These are phyloP conservation scores for Chalciporus pseudorubinellus DNA, from an alignment of 768 basidiomycete species.

Conservation along the genomic window DNA sequence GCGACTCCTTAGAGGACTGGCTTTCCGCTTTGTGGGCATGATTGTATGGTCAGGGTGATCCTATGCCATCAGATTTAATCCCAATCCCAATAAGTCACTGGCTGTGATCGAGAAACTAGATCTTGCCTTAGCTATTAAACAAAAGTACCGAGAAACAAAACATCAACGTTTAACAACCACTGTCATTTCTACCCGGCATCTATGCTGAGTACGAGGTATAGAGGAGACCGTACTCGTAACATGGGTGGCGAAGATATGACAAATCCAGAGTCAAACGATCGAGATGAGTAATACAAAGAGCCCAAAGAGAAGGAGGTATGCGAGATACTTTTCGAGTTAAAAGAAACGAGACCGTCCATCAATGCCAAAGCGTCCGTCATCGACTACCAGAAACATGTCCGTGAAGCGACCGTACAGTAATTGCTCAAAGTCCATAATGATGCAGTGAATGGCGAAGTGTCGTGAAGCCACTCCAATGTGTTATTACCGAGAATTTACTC, in stretches of 20 bases:
- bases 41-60: not conserved
- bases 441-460: not conserved
- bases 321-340: slow-evolving; percentile 1
- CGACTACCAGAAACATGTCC: slow-evolving; percentile 27
- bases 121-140: too few relatives aligned
- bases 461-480: not conserved
- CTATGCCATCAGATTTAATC: not conserved
- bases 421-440: slow-evolving; percentile 14
- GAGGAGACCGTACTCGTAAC: too few relatives aligned
- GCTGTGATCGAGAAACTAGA: too few relatives aligned
- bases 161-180: too few relatives aligned
- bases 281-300: too few relatives aligned
- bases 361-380: slow-evolving; percentile 28
- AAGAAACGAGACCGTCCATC: slow-evolving; percentile 16
- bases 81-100: not conserved
- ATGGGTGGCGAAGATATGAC: not conserved
- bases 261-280: not conserved
- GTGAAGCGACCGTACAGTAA: slow-evolving; percentile 17
- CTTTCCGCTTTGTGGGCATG: not conserved
- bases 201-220: too few relatives aligned
- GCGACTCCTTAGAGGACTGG: not conserved
- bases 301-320: not conserved
- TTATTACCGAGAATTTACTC: slow-evolving; percentile 44
- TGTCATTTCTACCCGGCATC: too few relatives aligned
- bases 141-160: too few relatives aligned